Base-by-base conservation (phyloP, 179 eudicot genomes). In the Silene coronaria region DNA sequence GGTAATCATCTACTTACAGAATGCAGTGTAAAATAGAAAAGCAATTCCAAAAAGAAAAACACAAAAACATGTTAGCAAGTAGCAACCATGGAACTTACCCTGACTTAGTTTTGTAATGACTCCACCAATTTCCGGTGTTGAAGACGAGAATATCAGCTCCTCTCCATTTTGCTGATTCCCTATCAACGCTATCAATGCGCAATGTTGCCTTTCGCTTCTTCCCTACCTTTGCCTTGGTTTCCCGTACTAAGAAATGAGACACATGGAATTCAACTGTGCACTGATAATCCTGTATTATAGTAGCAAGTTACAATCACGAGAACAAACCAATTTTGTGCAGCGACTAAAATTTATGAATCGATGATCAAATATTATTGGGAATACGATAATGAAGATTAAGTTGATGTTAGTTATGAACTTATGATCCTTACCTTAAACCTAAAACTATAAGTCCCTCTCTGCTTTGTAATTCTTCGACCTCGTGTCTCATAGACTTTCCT, bases 61-160 rank as follows among this genome's bases (percentile, higher is more conserved):
- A 34, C 23, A 76, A 22, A 48, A 36, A 11, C 74, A 76, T 38
- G 27, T 65, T 24, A 17, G 70, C 45, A 67, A 38, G 59, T 24
- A 17, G 70, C 45, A 67, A 38, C 59, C 42, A 71, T 24, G 26
- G 71, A 57, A 45, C 94, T 83, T 66, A 95, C 99, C 99, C 99
- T 22, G 95, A 87, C 81, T 86, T 91, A 23, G 97, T 95, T 80
- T 95, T 95, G 78, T 70, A 83, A 85, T 95, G 99, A 77, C 67
- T 83, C 99, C 99, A 95, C 99, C 99, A 95, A 82, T 95, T 96
- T 67, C 95, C 99, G 45, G 99, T 89, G 78, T 95, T 95, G 83
- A 95, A 95, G 70, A 95, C 85, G 78, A 95, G 81, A 80, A 95
- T 88, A 84, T 95, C 97, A 76, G 99, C 97, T 60, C 91, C 90